Evolutionary conservation across 768 basidiomycete genomes (phyloP), one percentile per base, ranked within the genome.

Genomic region (Pleurotus tuoliensis): DNA sequence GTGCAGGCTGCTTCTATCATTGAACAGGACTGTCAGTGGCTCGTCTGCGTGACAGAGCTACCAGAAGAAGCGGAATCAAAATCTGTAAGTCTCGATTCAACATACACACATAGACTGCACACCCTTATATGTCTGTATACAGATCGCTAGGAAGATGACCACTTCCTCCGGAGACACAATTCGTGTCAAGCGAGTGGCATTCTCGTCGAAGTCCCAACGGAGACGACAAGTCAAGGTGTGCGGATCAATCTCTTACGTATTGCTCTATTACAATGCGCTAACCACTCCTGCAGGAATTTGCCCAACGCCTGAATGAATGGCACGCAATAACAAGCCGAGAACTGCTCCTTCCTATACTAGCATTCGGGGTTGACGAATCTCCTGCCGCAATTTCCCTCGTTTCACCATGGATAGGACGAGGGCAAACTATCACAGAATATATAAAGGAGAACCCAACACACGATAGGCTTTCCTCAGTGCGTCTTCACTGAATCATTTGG

Each of bases 261-360:
- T 25, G 5, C 24, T 25, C 24, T 25, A 1, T 22, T 15, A 6
- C 46, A 22, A 22, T 20, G 3, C 11, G 27, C 46, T 47, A 24
- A 47, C 13, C 6, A 47, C 47, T 44, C 43, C 15, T 37, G 16
- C 27, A 50, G 48, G 51, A 53, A 53, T 53, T 53, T 9, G 51
- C 51, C 7, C 37, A 53, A 22, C n/a, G 51, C 24, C 39, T 53
- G 20, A 38, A 53, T 24, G 51, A 53, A 53, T 53, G 51, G 51
- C 51, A 53, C 24, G 39, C 51, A 12, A 53, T 53, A 2, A 5
- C 51, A 53, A 18, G 15, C 20, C 37, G 41, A n/a, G 34, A 34
- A 25, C 34, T 39, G 15, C 37, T 53, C 15, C n/a, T 53, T 12
- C 24, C 51, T 11, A 12, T 53, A 5, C 20, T 53, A 20, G 15